Percentiles rank a stretch among this genome's conserved stretches.
phyloP scores from a whole-genome alignment of 768 basidiomycete genomes.

The Hericium coralloides region DNA sequence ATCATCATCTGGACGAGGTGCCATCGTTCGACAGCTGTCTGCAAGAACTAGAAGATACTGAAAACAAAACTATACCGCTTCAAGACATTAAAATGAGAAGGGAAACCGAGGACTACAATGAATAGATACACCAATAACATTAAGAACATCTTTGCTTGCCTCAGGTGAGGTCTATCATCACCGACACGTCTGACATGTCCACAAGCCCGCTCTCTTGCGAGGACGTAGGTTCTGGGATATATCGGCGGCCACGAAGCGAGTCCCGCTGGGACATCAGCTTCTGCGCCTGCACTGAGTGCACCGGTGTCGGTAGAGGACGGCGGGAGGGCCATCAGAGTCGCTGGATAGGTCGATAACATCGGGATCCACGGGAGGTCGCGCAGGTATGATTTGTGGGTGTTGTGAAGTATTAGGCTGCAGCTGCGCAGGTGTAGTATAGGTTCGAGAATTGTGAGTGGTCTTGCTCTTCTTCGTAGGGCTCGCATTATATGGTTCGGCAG shows the following conservation, averaged over 20 bases:
- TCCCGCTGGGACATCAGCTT: no score
- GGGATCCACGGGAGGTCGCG: neutral
- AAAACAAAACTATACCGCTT: neutral
- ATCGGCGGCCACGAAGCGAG: neutral
- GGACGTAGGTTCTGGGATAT: neutral
- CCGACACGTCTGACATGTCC: neutral
- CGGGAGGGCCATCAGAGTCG: neutral
- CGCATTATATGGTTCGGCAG: no score
- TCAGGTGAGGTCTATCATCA: neutral
- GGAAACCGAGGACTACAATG: neutral
- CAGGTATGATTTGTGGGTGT: neutral
- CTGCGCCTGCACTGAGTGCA: no score
- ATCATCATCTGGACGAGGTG: no score
- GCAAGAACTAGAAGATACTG: no score
- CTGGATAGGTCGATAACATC: neutral
- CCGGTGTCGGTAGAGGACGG: neutral
- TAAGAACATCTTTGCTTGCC: neutral
- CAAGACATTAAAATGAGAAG: neutral
- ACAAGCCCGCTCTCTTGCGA: conserved; percentile 1
- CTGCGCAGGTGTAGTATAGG: neutral
- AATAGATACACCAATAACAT: neutral
- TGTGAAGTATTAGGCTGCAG: neutral
- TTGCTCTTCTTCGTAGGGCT: no score
- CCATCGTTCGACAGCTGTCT: no score
- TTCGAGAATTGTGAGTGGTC: neutral